Percentiles rank a stretch among this genome's conserved stretches.
Conservation (phyloP, 352 stramenopile genomes). For the Stramenopiles sp. region DNA sequence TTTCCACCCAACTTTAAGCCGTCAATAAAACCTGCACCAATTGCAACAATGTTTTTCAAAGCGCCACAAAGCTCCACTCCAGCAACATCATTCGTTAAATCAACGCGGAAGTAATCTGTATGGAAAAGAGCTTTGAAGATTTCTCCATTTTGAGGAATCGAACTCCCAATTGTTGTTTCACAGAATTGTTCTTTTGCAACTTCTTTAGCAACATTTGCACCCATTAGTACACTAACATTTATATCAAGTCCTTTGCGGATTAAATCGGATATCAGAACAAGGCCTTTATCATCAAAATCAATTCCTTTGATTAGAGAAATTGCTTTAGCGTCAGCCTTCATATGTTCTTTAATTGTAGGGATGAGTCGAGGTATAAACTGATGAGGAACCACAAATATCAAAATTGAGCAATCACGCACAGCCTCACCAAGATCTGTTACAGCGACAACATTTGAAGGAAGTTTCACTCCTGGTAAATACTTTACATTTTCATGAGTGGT, state of each 20-base stretch:
- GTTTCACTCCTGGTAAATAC: constrained; percentile 45
- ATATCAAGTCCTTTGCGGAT: constrained; percentile 39
- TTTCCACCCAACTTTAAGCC: constrained; percentile 66
- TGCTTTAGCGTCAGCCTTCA: constrained; percentile 27
- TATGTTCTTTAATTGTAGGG: constrained; percentile 28
- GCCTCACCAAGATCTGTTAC: constrained; percentile 50
- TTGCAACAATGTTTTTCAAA: constrained; percentile 82
- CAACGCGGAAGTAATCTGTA: constrained; percentile 48
- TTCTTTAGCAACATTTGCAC: constrained; percentile 81
- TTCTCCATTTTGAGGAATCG: constrained; percentile 12
- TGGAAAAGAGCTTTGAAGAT: constrained; percentile 24
- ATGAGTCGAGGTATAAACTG: constrained; percentile 63
- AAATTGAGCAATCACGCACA: constrained; percentile 40
- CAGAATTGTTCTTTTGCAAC: constrained; percentile 25
- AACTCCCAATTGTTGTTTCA: constrained; percentile 12
- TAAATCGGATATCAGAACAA: constrained; percentile 42
- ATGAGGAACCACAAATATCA: constrained; percentile 84
- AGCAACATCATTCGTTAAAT: constrained; percentile 52
- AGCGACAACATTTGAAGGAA: constrained; percentile 61
- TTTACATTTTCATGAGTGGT: constrained; percentile 80
- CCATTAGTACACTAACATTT: constrained; percentile 66
- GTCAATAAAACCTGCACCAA: constrained; percentile 82
- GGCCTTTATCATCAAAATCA: constrained; percentile 35
- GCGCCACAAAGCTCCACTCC: constrained; percentile 76
- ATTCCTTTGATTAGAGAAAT: constrained; percentile 61